These are phyloP conservation scores for Hevea brasiliensis DNA, from an alignment of 345 rosid species.

Conservation along the genomic window DNA sequence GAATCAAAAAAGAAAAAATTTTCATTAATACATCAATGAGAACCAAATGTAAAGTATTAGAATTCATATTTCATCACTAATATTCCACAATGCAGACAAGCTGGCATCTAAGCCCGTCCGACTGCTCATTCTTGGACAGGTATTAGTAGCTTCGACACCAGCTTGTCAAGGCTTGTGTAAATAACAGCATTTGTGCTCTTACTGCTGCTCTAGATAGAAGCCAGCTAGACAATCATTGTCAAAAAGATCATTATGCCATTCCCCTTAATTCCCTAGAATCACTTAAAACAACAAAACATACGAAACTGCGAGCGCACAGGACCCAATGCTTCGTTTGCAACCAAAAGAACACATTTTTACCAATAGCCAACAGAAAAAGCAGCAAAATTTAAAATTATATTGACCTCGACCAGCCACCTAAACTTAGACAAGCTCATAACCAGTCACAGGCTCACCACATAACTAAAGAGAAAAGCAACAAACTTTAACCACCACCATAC, in stretches of 20 bases:
- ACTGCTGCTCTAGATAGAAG: neutral
- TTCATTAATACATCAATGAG: neutral
- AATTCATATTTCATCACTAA: neutral
- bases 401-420: no score
- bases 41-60: neutral
- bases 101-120: no score
- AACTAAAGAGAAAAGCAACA: no score
- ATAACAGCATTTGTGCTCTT: neutral
- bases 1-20: no score
- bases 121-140: neutral
- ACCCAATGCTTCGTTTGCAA: neutral
- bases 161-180: neutral
- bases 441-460: no score
- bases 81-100: neutral
- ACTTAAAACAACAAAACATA: neutral
- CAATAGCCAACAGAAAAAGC: neutral
- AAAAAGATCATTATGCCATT: no score
- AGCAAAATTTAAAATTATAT: neutral
- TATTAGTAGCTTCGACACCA: neutral
- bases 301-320: no score
- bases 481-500: no score
- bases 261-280: no score
- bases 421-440: no score
- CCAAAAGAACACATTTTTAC: neutral
- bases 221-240: neutral